A percentile compares a stretch with the other conserved stretches of the same genome.
Evolutionary conservation across 192 early-diverging fungal genomes (phyloP).

Genomic region (Paraglomus occultum): DNA sequence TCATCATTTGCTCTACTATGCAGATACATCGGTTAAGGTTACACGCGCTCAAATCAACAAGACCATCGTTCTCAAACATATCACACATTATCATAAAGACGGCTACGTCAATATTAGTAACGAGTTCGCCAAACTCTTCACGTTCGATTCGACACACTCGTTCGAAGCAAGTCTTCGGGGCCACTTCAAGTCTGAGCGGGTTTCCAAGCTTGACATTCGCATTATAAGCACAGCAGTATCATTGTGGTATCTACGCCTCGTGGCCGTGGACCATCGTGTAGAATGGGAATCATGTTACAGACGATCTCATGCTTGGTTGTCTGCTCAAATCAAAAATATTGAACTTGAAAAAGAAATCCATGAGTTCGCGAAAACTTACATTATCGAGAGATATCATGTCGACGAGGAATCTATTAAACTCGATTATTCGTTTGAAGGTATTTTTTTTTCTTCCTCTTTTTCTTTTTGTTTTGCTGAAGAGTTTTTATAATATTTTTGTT

Average conservation of each 20-base stretch:
- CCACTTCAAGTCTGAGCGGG: neutral
- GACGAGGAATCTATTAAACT: neutral
- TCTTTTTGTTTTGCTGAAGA: neutral
- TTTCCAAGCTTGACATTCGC: neutral
- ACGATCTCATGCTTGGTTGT: neutral
- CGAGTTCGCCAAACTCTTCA: neutral
- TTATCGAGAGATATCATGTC: neutral
- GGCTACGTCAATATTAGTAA: neutral
- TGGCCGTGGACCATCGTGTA: neutral
- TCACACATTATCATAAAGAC: neutral
- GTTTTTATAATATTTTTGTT: neutral
- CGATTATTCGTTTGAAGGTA: neutral
- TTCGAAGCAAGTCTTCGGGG: neutral
- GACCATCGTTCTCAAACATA: neutral
- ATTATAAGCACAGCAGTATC: neutral
- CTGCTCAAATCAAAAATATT: neutral
- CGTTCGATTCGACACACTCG: neutral
- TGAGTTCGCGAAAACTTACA: neutral
- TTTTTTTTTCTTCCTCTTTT: neutral
- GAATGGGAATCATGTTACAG: neutral
- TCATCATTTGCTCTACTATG: neutral
- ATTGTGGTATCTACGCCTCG: neutral
- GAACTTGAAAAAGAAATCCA: neutral
- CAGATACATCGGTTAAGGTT: neutral
- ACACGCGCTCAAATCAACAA: neutral